Base-by-base conservation (phyloP, 805 yeast genomes). In the Tetrapisispora fleetii region DNA sequence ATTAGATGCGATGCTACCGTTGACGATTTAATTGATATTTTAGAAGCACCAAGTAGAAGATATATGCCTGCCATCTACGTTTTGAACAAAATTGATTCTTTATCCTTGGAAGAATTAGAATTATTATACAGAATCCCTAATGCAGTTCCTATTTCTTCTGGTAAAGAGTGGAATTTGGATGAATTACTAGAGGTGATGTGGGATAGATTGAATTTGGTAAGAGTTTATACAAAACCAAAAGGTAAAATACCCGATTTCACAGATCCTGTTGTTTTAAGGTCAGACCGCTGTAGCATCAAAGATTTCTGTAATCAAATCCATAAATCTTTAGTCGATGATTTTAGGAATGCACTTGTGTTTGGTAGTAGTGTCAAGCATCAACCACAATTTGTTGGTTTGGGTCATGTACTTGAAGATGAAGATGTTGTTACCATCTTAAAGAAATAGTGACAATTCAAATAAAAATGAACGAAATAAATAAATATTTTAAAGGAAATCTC, bases 1-100 rank as follows among this genome's bases (percentile, higher is more conserved):
- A 84, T 93, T 71, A 76, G 99, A 64, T 90, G 98, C 66, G 99
- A 93, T 67, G 99, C 99, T 21, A 87, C 96, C 0, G 95, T 95
- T 19, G 99, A 93, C 64, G 99, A 93, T 62, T 73, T 93, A 58
- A 93, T 93, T 58, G 99, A 93, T 65, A 86, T 90, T 13, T 77
- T 93, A 48, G 99, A 93, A 70, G 90, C 85, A 4, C 83, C 85
- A 50, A 80, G 86, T 59, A 82, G 99, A 71, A 81, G 86, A 65
- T 93, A 93, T 67, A 88, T 93, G 56, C 99, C 99, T 2, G 98
- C 96, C 1, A 74, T 93, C 49, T 93, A 93, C 63, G 97, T 89
- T 42, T 74, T 93, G 63, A 93, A 93, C 76, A 93, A 93, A 70
- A 91, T 93, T 62, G 99, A 93, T 68, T 83, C 97, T 11, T 85